A percentile compares a stretch with the other conserved stretches of the same genome.
These are phyloP conservation scores for Durio zibethinus DNA, from an alignment of 345 rosid species.

Conservation along the genomic window DNA sequence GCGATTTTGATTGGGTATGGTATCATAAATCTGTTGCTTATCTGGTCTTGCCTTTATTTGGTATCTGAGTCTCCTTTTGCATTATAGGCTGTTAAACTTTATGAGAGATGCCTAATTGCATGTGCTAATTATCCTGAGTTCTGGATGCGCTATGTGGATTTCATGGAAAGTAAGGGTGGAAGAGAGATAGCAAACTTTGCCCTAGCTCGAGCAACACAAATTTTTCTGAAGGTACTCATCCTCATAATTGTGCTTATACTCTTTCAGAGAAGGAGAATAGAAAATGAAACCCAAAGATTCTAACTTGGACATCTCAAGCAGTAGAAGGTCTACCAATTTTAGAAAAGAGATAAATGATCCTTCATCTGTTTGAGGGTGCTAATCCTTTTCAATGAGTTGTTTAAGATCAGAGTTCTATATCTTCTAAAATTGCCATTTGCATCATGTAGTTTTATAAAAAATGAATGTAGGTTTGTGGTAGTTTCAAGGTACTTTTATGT, in stretches of 20 bases:
- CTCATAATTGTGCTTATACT: slow-evolving; percentile 6
- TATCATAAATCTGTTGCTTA: slow-evolving; percentile 18
- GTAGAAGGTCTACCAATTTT: neutral
- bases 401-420: neutral
- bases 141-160: slow-evolving; percentile 92
- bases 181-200: slow-evolving; percentile 85
- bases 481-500: neutral
- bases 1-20: slow-evolving; percentile 90
- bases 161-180: slow-evolving; percentile 84
- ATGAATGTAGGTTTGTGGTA: neutral
- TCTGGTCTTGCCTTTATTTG: slow-evolving; percentile 13
- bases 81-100: slow-evolving; percentile 73
- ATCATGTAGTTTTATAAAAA: neutral
- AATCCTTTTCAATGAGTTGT: neutral
- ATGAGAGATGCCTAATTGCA: slow-evolving; percentile 87
- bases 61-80: slow-evolving; percentile 2
- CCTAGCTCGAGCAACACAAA: slow-evolving; percentile 61
- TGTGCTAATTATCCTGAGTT: slow-evolving; percentile 80
- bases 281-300: neutral
- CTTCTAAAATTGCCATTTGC: neutral
- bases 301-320: neutral
- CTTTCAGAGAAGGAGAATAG: slow-evolving; percentile 5
- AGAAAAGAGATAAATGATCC: neutral
- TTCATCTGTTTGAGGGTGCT: neutral
- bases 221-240: slow-evolving; percentile 62